Conservation (phyloP, 345 rosid genomes). For the Eucalyptus polyanthemos region DNA sequence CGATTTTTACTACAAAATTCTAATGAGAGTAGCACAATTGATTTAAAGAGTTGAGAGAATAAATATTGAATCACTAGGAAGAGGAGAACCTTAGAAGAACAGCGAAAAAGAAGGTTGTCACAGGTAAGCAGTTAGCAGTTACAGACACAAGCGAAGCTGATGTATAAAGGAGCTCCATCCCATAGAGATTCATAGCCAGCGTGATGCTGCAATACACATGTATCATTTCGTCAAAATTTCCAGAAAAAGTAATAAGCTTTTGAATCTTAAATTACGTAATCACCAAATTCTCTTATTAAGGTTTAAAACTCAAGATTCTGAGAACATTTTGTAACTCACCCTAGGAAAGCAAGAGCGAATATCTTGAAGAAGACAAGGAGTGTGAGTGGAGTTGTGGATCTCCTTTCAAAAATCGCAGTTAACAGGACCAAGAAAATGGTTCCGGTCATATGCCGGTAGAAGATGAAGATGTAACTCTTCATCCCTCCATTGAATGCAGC, state of each 20-base stretch:
- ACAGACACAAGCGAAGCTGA: background rate
- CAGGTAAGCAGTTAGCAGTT: background rate
- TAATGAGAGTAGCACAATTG: background rate
- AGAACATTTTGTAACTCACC: background rate
- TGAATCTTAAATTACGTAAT: background rate
- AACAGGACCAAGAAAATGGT: background rate
- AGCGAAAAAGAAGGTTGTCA: background rate
- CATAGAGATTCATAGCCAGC: background rate
- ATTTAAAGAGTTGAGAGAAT: background rate
- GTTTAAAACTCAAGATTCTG: background rate
- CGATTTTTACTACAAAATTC: background rate
- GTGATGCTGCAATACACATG: background rate
- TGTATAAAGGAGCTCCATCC: background rate
- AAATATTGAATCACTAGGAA: background rate
- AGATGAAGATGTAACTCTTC: conserved; percentile 6
- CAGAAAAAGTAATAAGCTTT: background rate
- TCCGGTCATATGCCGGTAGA: conserved; percentile 5
- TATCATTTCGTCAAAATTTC: background rate
- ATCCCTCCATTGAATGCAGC: conserved; percentile 5
- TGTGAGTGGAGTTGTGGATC: background rate
- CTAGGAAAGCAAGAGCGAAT: background rate
- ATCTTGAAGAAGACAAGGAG: conserved; percentile 1
- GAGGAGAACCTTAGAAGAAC: background rate
- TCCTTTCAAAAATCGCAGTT: conserved; percentile 5
- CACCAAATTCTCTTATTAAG: background rate